Base-by-base conservation (phyloP, 1,284 basidiomycete species). In the Heterobasidion annosum region DNA sequence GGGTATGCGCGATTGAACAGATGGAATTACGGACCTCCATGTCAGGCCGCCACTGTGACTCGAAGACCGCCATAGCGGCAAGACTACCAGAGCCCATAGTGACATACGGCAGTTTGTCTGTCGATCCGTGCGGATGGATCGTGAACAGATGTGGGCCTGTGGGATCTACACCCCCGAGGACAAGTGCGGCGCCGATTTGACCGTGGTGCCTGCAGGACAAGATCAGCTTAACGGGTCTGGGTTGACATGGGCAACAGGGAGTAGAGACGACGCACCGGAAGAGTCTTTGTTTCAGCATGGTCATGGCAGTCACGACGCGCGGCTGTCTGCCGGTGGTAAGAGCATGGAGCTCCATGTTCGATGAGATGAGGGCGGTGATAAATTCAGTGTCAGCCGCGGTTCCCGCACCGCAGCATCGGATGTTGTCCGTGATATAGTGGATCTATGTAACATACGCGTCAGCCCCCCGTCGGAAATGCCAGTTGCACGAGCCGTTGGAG, bases 351-450 rank as follows among this genome's bases (percentile, higher is more conserved):
- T 94, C 91, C 69, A 98, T 90, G 71, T 96, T 96, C 37, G 90
- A 93, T 0, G 91, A 91, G 64, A 97, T 96, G 65, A 93, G 79
- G 19, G 91, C 91, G 51, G 94, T 95, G 12, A 88, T 91, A 68
- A 96, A 97, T 72, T 98, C 96, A 0, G 95, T 98, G 68, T 98
- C 96, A 10, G 96, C 96, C 19, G 97, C 96, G 2, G 97, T 99
- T 56, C 97, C 96, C 2, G 97, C 97, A 66, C 97, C 97, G 68
- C 96, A 98, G 78, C 97, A 99, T 55, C 96, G 82, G 62, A 99
- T 99, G 59, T 83, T 84, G 56, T 95, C 91, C 8, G 93, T 87
- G 66, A 97, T 90, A 71, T 91, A 99, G 72, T 99, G 97, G 65
- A 99, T 99, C 93, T 97, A 64, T 25, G 5, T 25, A 19, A 37